Percentiles rank a stretch among this genome's conserved stretches.
phyloP scores from a whole-genome alignment of 1,284 basidiomycete genomes.

The Serendipita sp. region DNA sequence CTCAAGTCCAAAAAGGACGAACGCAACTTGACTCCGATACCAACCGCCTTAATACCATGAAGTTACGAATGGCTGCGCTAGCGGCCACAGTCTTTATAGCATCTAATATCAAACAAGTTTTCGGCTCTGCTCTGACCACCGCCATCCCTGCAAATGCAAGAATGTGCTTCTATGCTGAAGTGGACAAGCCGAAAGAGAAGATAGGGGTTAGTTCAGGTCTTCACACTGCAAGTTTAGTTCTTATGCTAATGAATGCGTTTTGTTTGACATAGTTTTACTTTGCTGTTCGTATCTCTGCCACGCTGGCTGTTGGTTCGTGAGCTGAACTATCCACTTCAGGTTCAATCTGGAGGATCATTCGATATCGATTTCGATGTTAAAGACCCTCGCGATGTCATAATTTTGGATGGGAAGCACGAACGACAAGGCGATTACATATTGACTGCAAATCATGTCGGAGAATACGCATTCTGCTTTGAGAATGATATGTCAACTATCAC shows the following conservation, averaged over 20 bases:
- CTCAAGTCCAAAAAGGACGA: background rate
- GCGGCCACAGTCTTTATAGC: slow-evolving; percentile 7
- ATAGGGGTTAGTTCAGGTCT: slow-evolving; percentile 47
- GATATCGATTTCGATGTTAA: slow-evolving; percentile 92
- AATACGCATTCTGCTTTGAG: slow-evolving; percentile 97
- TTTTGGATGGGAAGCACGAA: slow-evolving; percentile 78
- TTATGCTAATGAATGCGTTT: background rate
- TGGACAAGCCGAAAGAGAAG: slow-evolving; percentile 89
- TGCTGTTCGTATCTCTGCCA: slow-evolving; percentile 28
- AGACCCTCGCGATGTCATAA: slow-evolving; percentile 73
- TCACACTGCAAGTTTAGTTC: background rate
- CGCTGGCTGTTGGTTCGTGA: slow-evolving; percentile 21
- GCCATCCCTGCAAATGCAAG: slow-evolving; percentile 74
- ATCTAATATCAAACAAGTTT: slow-evolving; percentile 9
- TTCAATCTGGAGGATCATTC: slow-evolving; percentile 94
- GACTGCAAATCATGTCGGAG: slow-evolving; percentile 85
- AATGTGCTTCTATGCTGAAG: slow-evolving; percentile 90
- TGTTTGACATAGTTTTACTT: slow-evolving; percentile 35
- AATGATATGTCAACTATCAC: slow-evolving; percentile 89
- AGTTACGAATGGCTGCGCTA: background rate
- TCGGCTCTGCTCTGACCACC: slow-evolving; percentile 70
- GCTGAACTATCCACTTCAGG: slow-evolving; percentile 27
- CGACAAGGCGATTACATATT: slow-evolving; percentile 95
- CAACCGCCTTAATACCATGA: background rate
- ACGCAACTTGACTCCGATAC: background rate